Base-by-base conservation (phyloP, 768 basidiomycete genomes). In the Lactarius akahatsu region DNA sequence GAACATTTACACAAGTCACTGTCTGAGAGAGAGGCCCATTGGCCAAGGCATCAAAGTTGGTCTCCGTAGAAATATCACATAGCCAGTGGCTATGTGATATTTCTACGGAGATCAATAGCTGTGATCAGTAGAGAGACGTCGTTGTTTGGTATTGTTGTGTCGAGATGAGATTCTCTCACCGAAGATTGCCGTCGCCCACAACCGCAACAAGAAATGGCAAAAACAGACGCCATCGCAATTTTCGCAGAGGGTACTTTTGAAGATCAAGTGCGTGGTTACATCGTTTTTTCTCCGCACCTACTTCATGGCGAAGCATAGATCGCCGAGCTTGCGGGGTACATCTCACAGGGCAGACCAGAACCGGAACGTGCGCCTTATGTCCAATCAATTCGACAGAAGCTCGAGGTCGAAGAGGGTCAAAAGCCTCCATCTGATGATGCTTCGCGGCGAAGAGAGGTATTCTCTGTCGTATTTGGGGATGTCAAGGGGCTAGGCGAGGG, bases 221-320 rank as follows among this genome's bases (percentile, higher is more conserved):
- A 75, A 70, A 80, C 88, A 71, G 92, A 93, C 78, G 90, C 91
- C 47, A 81, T 94, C 64, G 87, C 92, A 66, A 86, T 94, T 70
- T 94, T 92, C 73, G 87, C 90, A 23, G 92, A 95, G 77, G 92
- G 92, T 59, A 93, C 92, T 1, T 94, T 91, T 71, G 88, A 90
- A 75, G 92, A 95, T 76, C 90, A 93, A 85, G 91, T 59, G 28
- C 54, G 15, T 60, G 18, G 23, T 40, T 43, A 32, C 43, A 16
- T 34, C 3, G 1, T 23, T 59, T 26, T 32, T 32, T 32, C 41
- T 57, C 41, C 61, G 30, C 65, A 36, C 28, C 15, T 34, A 9
- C 41, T 65, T 57, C 5, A 67, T n/a, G 30, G 32, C 64, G 59
- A 69, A 60, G 55, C 28, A 32, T 66, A 95, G 90, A 84, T 92